Conservation (phyloP, 2,329 filamentous ascomycete species). For the Ascochyta pisi region DNA sequence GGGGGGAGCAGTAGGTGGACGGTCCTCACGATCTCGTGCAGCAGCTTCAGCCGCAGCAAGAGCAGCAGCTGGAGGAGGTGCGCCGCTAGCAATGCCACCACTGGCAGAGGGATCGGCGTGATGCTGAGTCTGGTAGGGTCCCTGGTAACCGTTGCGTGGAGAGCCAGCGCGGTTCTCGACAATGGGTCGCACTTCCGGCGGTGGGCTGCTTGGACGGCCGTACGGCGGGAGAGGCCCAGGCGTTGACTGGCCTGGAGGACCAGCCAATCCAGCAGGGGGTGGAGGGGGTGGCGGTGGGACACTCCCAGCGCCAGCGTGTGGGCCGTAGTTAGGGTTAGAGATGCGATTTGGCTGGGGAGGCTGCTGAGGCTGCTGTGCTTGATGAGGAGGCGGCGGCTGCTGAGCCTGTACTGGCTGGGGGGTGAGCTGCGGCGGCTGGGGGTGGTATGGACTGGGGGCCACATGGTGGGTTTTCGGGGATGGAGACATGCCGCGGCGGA, state of each 20-base stretch:
- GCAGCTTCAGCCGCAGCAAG: conserved; percentile 72
- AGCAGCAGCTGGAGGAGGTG: conserved; percentile 70
- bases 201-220: conserved; percentile 75
- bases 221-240: conserved; percentile 68
- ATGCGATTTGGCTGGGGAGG: conserved; percentile 54
- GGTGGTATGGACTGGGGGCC: conserved; percentile 60
- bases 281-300: conserved; percentile 66
- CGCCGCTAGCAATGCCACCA: conserved; percentile 71
- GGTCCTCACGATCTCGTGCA: conserved; percentile 70
- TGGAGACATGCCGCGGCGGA: conserved; percentile 62
- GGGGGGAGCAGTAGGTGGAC: conserved; percentile 74
- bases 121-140: conserved; percentile 70
- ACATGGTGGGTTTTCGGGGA: conserved; percentile 66
- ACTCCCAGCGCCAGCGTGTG: conserved; percentile 47
- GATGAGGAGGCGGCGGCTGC: conserved; percentile 47
- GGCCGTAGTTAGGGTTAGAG: conserved; percentile 56
- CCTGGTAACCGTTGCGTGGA: conserved; percentile 86
- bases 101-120: conserved; percentile 68
- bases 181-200: conserved; percentile 81
- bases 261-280: conserved; percentile 59
- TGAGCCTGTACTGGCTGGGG: conserved; percentile 61
- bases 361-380: conserved; percentile 33
- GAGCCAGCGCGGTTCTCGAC: conserved; percentile 88
- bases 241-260: conserved; percentile 59
- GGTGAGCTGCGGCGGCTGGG: conserved; percentile 53